A percentile compares a stretch with the other conserved stretches of the same genome.
These are phyloP conservation scores for Nasturtium officinale DNA, from an alignment of 345 rosid genomes.

Conservation along the genomic window DNA sequence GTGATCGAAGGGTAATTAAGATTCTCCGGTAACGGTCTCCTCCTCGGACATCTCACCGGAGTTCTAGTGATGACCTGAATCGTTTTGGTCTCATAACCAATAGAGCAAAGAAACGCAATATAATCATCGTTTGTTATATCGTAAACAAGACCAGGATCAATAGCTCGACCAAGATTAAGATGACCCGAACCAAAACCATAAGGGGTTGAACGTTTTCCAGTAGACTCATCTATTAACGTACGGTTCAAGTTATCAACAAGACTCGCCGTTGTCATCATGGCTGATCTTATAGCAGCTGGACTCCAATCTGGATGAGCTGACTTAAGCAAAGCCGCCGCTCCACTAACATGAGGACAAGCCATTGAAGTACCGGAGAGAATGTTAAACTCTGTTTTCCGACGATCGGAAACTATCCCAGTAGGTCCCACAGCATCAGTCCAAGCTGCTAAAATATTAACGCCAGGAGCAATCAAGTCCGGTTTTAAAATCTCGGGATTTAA, in stretches of 20 bases:
- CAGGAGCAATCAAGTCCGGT: constrained; percentile 66
- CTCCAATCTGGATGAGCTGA: constrained; percentile 79
- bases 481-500: constrained; percentile 72
- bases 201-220: constrained; percentile 56
- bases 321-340: constrained; percentile 76
- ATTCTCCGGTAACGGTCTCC: constrained; percentile 60
- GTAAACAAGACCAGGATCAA: constrained; percentile 77
- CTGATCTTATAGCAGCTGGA: constrained; percentile 66
- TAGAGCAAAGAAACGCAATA: constrained; percentile 60
- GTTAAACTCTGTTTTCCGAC: constrained; percentile 66
- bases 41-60: constrained; percentile 55
- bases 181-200: constrained; percentile 71
- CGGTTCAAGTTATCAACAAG: constrained; percentile 47
- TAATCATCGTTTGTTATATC: constrained; percentile 67
- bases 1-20: constrained; percentile 76
- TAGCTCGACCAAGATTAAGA: constrained; percentile 63
- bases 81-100: constrained; percentile 60
- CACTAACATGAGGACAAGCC: constrained; percentile 84
- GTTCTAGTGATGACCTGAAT: constrained; percentile 69
- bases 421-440: constrained; percentile 81
- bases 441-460: constrained; percentile 64
- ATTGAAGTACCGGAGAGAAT: constrained; percentile 79
- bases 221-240: constrained; percentile 54
- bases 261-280: constrained; percentile 80
- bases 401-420: constrained; percentile 63